Percentiles rank a stretch among this genome's conserved stretches.
Evolutionary conservation across 169 alveolate species (phyloP).

Genomic region (Plasmodium malariae): DNA sequence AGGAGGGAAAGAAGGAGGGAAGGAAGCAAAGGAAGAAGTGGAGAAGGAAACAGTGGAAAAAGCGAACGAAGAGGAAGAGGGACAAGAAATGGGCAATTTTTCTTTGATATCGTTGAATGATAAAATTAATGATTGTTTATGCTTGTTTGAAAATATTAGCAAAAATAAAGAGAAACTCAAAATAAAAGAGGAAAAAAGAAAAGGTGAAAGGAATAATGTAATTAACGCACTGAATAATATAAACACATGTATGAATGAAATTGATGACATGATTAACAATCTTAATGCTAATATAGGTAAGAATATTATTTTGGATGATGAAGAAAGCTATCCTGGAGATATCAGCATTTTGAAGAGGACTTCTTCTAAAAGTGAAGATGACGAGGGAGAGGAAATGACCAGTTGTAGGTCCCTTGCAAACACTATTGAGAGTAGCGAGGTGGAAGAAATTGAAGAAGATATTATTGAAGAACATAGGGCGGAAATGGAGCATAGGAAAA

Average conservation of each 20-base stretch:
- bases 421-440: background rate
- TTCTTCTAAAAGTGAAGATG: constrained; percentile 4
- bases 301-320: constrained; percentile 24
- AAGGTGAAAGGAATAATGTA: background rate
- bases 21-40: background rate
- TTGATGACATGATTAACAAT: constrained; percentile 55
- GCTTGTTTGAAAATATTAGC: constrained; percentile 12
- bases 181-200: constrained; percentile 25
- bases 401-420: background rate
- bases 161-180: background rate
- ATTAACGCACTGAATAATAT: constrained; percentile 33
- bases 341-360: constrained; percentile 4
- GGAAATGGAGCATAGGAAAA: background rate
- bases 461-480: background rate
- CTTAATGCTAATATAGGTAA: constrained; percentile 21
- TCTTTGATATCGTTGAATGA: constrained; percentile 11
- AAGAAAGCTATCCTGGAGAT: constrained; percentile 31
- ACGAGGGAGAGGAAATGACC: constrained; percentile 5
- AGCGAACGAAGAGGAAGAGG: background rate
- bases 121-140: constrained; percentile 69
- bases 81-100: background rate
- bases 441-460: background rate
- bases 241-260: constrained; percentile 42
- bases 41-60: background rate
- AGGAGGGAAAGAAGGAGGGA: no score